Percentiles rank a stretch among this genome's conserved stretches.
Conservation (phyloP, 106 monocot species). For the Acorus calamus region DNA sequence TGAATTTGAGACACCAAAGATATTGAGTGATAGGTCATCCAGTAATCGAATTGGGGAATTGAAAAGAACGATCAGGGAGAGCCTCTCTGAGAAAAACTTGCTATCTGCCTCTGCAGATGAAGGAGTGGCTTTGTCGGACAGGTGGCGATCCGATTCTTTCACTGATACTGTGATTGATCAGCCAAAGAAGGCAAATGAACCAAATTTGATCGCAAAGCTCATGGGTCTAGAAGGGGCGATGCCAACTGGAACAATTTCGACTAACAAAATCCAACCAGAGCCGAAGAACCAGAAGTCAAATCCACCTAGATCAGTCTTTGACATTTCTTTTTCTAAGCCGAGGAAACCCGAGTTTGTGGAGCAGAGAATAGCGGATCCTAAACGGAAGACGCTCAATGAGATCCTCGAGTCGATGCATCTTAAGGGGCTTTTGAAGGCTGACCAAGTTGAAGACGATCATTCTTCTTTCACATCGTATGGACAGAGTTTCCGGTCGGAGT, state of each 20-base stretch:
- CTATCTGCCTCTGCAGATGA: constrained; percentile 13
- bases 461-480: background rate
- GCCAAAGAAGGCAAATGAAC: constrained; percentile 22
- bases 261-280: constrained; percentile 4
- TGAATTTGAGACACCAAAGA: constrained; percentile 5
- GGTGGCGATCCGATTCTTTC: too few relatives aligned
- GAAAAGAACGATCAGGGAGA: constrained; percentile 40
- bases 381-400: constrained; percentile 25
- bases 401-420: constrained; percentile 38
- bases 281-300: constrained; percentile 4
- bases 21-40: constrained; percentile 16
- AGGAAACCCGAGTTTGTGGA: constrained; percentile 9
- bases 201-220: constrained; percentile 53
- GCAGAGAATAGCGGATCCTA: constrained; percentile 5
- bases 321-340: constrained; percentile 28
- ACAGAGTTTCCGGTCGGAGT: background rate
- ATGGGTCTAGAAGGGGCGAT: constrained; percentile 53
- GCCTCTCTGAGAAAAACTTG: constrained; percentile 16
- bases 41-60: constrained; percentile 23
- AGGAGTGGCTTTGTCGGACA: constrained; percentile 19
- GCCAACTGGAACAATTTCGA: constrained; percentile 6
- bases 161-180: background rate
- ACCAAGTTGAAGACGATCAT: constrained; percentile 3
- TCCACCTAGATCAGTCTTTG: constrained; percentile 6
- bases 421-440: constrained; percentile 32